phyloP scores from a whole-genome alignment of 1,284 basidiomycete genomes.

The Dichomitus squalens region DNA sequence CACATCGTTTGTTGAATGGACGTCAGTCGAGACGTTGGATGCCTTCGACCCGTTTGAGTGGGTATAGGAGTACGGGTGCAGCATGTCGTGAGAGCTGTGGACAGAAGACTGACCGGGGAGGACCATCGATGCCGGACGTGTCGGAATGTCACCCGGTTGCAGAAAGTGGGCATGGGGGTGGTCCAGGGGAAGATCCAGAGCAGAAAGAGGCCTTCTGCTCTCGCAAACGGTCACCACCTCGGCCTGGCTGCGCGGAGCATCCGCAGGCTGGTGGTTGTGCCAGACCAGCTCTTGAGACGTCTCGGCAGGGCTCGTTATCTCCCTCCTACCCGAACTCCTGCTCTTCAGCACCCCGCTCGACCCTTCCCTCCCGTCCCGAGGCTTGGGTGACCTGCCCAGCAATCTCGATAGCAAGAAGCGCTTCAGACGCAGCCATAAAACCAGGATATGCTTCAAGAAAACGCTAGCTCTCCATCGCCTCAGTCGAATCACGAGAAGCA shows the following conservation, averaged over 20 bases:
- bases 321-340: neutral
- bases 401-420: too few species aligned
- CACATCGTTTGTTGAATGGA: constrained; percentile 12
- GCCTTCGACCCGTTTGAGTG: constrained; percentile 20
- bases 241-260: neutral
- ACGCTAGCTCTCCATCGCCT: too few species aligned
- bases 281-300: neutral
- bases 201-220: constrained; percentile 21
- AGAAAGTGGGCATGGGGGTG: constrained; percentile 11
- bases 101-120: constrained; percentile 14
- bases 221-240: constrained; percentile 10
- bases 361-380: too few species aligned
- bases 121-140: constrained; percentile 17
- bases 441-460: too few species aligned
- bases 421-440: too few species aligned
- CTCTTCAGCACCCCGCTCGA: neutral
- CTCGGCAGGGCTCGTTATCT: too few species aligned
- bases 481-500: too few species aligned
- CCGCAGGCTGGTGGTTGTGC: neutral
- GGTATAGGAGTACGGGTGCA: constrained; percentile 16
- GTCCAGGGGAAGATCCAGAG: constrained; percentile 15
- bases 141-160: constrained; percentile 15
- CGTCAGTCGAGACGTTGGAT: constrained; percentile 14
- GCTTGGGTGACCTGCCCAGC: too few species aligned
- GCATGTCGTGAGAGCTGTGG: neutral